Evolutionary conservation across 805 yeast genomes (phyloP).

Genomic region (Blastobotrys robertii): DNA sequence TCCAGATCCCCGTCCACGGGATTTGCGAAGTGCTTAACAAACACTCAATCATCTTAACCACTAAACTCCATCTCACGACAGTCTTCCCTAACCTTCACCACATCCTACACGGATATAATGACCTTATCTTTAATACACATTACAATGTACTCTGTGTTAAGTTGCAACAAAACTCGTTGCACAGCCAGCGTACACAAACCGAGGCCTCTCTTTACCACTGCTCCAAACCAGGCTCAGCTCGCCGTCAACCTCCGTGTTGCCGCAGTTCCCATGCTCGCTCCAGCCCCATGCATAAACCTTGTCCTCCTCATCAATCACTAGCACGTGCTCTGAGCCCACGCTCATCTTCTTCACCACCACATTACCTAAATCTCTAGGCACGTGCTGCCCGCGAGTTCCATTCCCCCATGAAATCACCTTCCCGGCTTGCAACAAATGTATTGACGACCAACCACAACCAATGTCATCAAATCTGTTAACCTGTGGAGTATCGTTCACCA

Average conservation of each 20-base stretch:
- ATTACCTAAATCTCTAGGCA: conserved; percentile 16
- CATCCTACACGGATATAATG: background rate
- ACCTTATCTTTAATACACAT: background rate
- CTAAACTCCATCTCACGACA: too few species aligned
- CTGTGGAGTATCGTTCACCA: conserved; percentile 3
- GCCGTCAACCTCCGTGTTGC: conserved; percentile 25
- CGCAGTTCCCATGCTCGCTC: conserved; percentile 99
- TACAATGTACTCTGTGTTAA: too few species aligned
- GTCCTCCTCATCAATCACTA: conserved; percentile 26
- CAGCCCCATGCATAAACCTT: conserved; percentile 82
- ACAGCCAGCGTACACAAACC: conserved; percentile 13
- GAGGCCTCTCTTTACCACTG: background rate
- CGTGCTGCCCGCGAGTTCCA: conserved; percentile 63
- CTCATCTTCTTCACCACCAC: conserved; percentile 23
- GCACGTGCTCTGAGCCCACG: conserved; percentile 85
- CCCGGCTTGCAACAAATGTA: conserved; percentile 37
- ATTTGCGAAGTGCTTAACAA: too few species aligned
- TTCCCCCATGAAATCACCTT: conserved; percentile 55
- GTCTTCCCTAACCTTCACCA: too few species aligned
- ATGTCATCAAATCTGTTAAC: conserved; percentile 16
- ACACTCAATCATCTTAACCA: too few species aligned
- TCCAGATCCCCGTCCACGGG: background rate
- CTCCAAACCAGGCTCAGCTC: conserved; percentile 1
- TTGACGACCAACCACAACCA: conserved; percentile 70
- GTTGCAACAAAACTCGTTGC: conserved; percentile 11